Evolutionary conservation across 2,329 filamentous ascomycete genomes (phyloP).

Genomic region (Scopulariopsis brevicaulis): DNA sequence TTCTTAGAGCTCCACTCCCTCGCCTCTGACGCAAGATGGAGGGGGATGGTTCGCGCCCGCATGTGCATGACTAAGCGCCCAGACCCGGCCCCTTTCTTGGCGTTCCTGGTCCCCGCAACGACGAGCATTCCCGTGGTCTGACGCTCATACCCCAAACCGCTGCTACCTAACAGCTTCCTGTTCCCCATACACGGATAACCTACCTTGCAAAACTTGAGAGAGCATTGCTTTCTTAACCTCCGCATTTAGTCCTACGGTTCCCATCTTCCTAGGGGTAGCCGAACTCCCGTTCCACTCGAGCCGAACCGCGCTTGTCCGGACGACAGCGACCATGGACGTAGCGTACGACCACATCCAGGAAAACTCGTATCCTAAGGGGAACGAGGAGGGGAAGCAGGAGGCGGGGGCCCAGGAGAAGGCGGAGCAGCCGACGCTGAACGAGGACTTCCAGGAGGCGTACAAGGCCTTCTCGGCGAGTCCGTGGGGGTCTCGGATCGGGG

Average conservation of each 20-base stretch:
- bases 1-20: not conserved
- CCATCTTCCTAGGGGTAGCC: not conserved
- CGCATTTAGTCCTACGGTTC: not conserved
- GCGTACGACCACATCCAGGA: slow-evolving; percentile 96
- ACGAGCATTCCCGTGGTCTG: not conserved
- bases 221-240: not conserved
- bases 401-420: slow-evolving; percentile 26
- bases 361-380: slow-evolving; percentile 54
- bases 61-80: not conserved
- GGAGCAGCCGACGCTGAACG: slow-evolving; percentile 54
- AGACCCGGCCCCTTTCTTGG: not conserved
- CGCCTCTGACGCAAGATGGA: not conserved
- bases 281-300: not conserved
- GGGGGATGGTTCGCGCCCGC: not conserved
- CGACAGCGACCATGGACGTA: slow-evolving; percentile 61
- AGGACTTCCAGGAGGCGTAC: slow-evolving; percentile 90
- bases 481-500: slow-evolving; percentile 82
- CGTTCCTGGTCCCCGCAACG: not conserved
- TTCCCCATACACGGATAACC: not conserved
- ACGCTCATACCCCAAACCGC: not conserved
- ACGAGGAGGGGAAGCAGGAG: slow-evolving; percentile 23
- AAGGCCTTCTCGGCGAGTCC: slow-evolving; percentile 83
- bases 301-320: not conserved
- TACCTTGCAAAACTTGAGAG: not conserved
- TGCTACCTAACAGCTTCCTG: not conserved